phyloP scores from a whole-genome alignment of 257 asterid genomes.

The Solanum bulbocastanum region DNA sequence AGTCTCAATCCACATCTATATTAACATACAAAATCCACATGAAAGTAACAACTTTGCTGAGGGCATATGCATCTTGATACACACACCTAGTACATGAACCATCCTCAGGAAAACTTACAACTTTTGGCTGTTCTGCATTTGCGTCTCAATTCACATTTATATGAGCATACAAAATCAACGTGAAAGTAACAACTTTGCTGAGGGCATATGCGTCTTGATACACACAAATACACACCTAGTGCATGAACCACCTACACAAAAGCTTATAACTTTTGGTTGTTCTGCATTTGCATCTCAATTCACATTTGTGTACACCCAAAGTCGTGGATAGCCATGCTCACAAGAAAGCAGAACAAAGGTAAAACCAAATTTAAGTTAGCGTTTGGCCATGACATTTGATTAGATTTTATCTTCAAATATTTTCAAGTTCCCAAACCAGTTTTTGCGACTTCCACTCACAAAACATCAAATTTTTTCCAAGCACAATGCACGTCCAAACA shows the following conservation, averaged over 20 bases:
- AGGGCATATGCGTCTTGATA: background rate
- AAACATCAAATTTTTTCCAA: too few relatives aligned
- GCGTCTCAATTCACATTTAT: background rate
- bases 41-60: background rate
- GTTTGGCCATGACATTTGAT: background rate
- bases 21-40: background rate
- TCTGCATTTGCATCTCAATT: background rate
- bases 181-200: background rate
- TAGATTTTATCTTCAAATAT: too few relatives aligned
- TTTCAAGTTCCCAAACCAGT: background rate
- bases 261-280: background rate
- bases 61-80: background rate
- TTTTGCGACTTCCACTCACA: too few relatives aligned
- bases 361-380: background rate
- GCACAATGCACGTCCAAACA: too few relatives aligned
- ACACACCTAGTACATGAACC: background rate
- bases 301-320: background rate
- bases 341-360: background rate
- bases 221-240: background rate
- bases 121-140: background rate
- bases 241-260: background rate
- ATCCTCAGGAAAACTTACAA: background rate
- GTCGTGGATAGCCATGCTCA: background rate
- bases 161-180: background rate
- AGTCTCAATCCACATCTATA: background rate